Evolutionary conservation across 2,329 filamentous ascomycete genomes (phyloP).

Genomic region (Monosporascus sp.): DNA sequence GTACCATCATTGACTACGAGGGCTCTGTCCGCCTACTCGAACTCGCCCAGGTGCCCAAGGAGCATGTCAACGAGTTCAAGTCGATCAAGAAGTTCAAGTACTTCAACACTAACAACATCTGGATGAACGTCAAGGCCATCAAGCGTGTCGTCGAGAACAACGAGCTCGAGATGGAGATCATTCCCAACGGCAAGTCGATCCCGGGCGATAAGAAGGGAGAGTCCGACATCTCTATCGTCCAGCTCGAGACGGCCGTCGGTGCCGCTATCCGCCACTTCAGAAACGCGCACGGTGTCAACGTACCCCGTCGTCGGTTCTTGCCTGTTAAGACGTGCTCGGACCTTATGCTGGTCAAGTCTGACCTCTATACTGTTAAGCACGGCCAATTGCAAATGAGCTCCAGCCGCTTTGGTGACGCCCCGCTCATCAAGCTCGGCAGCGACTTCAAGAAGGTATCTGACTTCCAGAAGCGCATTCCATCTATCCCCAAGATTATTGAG

Average conservation of each 20-base stretch:
- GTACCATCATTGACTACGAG: conserved; percentile 99
- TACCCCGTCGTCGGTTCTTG: conserved; percentile 94
- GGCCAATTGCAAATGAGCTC: conserved; percentile 96
- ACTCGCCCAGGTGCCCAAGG: conserved; percentile 98
- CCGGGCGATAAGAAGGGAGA: conserved; percentile 99
- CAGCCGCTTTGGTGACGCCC: conserved; percentile 91
- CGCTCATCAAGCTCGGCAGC: conserved; percentile 95
- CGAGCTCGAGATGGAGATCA: conserved; percentile 99
- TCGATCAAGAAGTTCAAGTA: conserved; percentile 99
- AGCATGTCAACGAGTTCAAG: conserved; percentile 99
- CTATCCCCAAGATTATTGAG: conserved; percentile 86
- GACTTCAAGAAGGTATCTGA: conserved; percentile 99
- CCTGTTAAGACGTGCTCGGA: conserved; percentile 99
- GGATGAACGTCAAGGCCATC: conserved; percentile 95
- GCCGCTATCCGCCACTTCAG: conserved; percentile 98
- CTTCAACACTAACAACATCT: conserved; percentile 99
- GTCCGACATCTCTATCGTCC: conserved; percentile 93
- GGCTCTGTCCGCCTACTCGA: conserved; percentile 94
- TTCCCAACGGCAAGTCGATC: conserved; percentile 98
- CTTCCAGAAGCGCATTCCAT: conserved; percentile 83
- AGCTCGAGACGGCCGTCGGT: conserved; percentile 97
- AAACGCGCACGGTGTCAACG: conserved; percentile 98
- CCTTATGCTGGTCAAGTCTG: conserved; percentile 98
- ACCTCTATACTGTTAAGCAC: conserved; percentile 97
- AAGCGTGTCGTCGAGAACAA: conserved; percentile 99